phyloP scores from a whole-genome alignment of 1,139 yeast genomes.

The Spathaspora sp. region DNA sequence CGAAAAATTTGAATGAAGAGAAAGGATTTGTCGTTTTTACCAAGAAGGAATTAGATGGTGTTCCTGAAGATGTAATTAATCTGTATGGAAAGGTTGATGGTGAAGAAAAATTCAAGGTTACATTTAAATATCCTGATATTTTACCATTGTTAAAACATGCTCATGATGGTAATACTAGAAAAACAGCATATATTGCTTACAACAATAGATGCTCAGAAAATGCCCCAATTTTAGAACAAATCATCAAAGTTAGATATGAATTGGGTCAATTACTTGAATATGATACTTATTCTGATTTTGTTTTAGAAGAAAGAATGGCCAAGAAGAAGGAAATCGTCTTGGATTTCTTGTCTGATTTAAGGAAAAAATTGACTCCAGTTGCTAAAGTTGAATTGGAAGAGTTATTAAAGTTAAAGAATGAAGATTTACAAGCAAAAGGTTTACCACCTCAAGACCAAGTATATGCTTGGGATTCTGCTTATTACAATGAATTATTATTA shows the following conservation, averaged over 20 bases:
- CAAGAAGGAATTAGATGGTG: constrained; percentile 67
- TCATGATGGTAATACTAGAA: constrained; percentile 60
- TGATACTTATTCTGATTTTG: constrained; percentile 63
- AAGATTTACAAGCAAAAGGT: constrained; percentile 48
- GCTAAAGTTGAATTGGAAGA: constrained; percentile 54
- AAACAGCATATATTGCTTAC: constrained; percentile 61
- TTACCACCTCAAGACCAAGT: constrained; percentile 41
- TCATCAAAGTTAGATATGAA: constrained; percentile 59
- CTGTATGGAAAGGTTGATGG: constrained; percentile 54
- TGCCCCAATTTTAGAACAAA: constrained; percentile 56
- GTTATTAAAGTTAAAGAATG: constrained; percentile 52
- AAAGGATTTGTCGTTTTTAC: constrained; percentile 59
- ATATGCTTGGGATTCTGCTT: constrained; percentile 75
- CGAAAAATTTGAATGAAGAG: constrained; percentile 72
- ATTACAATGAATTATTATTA: constrained; percentile 60
- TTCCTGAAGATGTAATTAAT: constrained; percentile 60
- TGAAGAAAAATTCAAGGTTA: constrained; percentile 54
- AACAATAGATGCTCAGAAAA: constrained; percentile 66
- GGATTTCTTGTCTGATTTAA: constrained; percentile 61
- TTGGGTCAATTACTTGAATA: constrained; percentile 67
- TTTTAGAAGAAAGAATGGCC: constrained; percentile 79
- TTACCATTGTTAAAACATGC: constrained; percentile 77
- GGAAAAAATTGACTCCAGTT: constrained; percentile 53
- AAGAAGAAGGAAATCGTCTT: constrained; percentile 59
- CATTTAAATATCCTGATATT: constrained; percentile 79